phyloP scores from a whole-genome alignment of 73 alveolate species.

The Symbiodinium pilosum region DNA sequence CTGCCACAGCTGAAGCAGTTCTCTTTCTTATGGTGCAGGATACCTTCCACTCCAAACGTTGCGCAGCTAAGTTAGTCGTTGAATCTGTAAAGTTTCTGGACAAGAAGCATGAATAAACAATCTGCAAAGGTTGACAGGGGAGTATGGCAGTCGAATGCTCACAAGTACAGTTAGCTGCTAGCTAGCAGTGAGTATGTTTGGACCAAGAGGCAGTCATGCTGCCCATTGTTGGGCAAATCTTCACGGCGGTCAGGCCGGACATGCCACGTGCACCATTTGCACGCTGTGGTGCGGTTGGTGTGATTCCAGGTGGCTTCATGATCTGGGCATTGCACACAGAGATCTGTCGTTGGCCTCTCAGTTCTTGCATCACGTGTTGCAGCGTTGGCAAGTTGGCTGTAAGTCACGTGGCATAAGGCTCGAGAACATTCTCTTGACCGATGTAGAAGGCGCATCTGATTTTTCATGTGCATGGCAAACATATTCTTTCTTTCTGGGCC shows the following conservation, averaged over 20 bases:
- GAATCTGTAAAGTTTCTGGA: too few species aligned
- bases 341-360: conserved; percentile 37
- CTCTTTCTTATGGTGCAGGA: too few species aligned
- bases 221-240: conserved; percentile 62
- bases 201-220: conserved; percentile 48
- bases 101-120: too few species aligned
- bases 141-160: not conserved
- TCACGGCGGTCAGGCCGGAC: conserved; percentile 37
- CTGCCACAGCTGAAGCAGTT: too few species aligned
- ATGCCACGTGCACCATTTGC: not conserved
- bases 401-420: conserved; percentile 38
- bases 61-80: too few species aligned
- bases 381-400: not conserved
- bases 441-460: conserved; percentile 56
- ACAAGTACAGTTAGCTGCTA: not conserved
- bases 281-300: too few species aligned
- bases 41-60: too few species aligned
- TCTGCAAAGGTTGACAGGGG: too few species aligned
- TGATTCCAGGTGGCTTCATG: conserved; percentile 88
- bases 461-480: not conserved
- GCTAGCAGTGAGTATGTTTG: not conserved
- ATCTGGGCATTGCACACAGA: conserved; percentile 68
- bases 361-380: too few species aligned
- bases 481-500: not conserved
- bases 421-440: conserved; percentile 71